These are phyloP conservation scores for Polychaeton citri DNA, from an alignment of 2,329 filamentous ascomycete genomes.

Conservation along the genomic window DNA sequence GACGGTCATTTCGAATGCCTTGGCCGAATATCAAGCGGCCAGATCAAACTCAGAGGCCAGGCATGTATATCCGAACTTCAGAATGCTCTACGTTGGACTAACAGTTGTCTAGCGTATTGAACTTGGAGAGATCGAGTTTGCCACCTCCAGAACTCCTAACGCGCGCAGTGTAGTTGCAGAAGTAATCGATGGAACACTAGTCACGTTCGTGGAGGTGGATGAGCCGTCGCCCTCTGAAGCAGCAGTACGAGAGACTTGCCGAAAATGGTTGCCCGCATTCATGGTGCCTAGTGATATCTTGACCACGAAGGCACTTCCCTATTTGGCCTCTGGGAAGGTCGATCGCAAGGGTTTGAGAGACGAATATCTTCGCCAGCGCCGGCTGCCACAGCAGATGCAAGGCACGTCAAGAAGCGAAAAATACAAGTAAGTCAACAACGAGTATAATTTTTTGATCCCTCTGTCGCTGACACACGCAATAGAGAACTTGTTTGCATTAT, in stretches of 20 bases:
- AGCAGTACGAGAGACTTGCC: constrained; percentile 46
- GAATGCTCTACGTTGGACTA: background rate
- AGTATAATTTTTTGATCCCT: background rate
- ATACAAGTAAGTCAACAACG: background rate
- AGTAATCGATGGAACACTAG: constrained; percentile 54
- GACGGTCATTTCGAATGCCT: constrained; percentile 69
- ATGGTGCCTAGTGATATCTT: constrained; percentile 73
- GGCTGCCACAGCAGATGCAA: background rate
- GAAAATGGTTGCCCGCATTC: constrained; percentile 62
- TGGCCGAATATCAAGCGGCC: constrained; percentile 64
- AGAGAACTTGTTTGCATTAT: constrained; percentile 17
- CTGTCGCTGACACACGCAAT: too few species aligned
- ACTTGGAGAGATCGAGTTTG: constrained; percentile 51
- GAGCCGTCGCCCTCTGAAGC: constrained; percentile 24
- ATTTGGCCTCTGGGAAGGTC: constrained; percentile 71
- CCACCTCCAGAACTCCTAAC: constrained; percentile 44
- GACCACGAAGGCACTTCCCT: constrained; percentile 51
- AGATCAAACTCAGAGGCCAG: constrained; percentile 79
- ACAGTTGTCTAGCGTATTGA: constrained; percentile 47
- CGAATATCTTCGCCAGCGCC: background rate
- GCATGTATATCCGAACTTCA: constrained; percentile 52
- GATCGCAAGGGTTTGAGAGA: constrained; percentile 53
- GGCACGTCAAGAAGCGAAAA: background rate
- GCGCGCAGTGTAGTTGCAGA: constrained; percentile 55
- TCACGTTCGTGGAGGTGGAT: constrained; percentile 58